These are phyloP conservation scores for Ananas comosus DNA, from an alignment of 176 grass and related monocot genomes.

Conservation along the genomic window DNA sequence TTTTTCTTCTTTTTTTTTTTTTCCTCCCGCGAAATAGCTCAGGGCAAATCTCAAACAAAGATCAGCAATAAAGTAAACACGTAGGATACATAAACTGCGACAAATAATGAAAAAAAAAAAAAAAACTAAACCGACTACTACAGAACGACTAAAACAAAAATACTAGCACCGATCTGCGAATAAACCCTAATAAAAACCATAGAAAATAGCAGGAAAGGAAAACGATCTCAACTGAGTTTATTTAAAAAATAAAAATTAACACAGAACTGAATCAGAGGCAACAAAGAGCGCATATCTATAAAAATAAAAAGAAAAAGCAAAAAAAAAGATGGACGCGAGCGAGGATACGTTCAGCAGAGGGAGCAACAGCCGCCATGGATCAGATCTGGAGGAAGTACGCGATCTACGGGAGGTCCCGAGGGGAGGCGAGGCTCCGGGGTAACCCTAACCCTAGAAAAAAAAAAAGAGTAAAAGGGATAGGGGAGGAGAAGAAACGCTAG, in stretches of 20 bases:
- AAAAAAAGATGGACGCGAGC: neutral
- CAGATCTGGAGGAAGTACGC: slow-evolving; percentile 18
- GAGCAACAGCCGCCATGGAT: slow-evolving; percentile 56
- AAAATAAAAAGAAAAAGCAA: no score
- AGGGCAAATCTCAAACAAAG: neutral
- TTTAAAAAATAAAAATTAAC: neutral
- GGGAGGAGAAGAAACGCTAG: slow-evolving; percentile 52
- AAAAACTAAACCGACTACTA: neutral
- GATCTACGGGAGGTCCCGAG: slow-evolving; percentile 12
- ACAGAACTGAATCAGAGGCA: neutral
- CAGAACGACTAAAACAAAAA: neutral
- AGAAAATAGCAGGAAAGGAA: neutral
- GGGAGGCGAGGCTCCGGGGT: slow-evolving; percentile 8
- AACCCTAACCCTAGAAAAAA: slow-evolving; percentile 14
- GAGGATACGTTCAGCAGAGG: slow-evolving; percentile 88
- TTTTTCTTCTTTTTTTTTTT: neutral
- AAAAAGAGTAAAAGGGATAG: neutral
- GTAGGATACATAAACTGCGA: neutral
- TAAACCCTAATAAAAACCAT: neutral
- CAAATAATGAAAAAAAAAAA: neutral
- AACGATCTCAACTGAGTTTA: no score
- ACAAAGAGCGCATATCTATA: neutral
- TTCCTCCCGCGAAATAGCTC: neutral
- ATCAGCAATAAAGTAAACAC: neutral
- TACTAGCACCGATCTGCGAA: neutral